A percentile compares a stretch with the other conserved stretches of the same genome.
These are phyloP conservation scores for Yamadazyma kanchanaburiensis DNA, from an alignment of 1,139 yeast genomes.

Conservation along the genomic window DNA sequence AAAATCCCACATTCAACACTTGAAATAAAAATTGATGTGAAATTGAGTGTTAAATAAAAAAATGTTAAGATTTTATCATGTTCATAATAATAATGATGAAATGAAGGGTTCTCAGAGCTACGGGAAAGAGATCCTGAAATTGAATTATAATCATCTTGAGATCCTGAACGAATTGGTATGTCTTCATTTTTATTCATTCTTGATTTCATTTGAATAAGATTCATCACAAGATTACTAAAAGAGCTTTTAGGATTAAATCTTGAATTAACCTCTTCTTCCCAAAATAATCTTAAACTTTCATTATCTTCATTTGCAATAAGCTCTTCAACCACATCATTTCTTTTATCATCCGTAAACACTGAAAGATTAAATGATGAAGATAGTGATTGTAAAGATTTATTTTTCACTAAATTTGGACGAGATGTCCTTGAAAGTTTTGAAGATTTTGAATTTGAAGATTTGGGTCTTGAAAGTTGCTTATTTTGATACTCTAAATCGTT, in stretches of 20 bases:
- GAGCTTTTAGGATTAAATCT: conserved; percentile 2
- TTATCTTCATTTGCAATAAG: conserved; percentile 13
- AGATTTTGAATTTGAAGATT: neutral
- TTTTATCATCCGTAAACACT: conserved; percentile 8
- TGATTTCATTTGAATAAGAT: conserved; percentile 6
- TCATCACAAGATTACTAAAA: conserved; percentile 11
- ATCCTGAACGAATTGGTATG: neutral
- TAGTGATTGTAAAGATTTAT: conserved; percentile 11
- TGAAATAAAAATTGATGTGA: conserved; percentile 34
- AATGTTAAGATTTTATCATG: conserved; percentile 37
- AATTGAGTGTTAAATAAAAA: conserved; percentile 29
- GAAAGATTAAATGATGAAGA: conserved; percentile 12
- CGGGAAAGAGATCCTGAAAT: conserved; percentile 15
- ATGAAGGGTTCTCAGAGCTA: conserved; percentile 25
- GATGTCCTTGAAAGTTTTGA: neutral
- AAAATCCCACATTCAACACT: conserved; percentile 46
- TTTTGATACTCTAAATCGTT: conserved; percentile 19
- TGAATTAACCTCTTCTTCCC: conserved; percentile 12
- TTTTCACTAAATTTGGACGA: conserved; percentile 9
- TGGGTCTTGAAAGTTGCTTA: conserved; percentile 1
- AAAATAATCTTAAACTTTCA: conserved; percentile 13
- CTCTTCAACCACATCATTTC: conserved; percentile 12
- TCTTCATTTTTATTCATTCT: neutral
- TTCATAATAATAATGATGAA: conserved; percentile 26
- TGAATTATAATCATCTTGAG: conserved; percentile 24